Evolutionary conservation across 371 early-diverging fungal species (phyloP).

Genomic region (Apophysomyces trapeziformis): DNA sequence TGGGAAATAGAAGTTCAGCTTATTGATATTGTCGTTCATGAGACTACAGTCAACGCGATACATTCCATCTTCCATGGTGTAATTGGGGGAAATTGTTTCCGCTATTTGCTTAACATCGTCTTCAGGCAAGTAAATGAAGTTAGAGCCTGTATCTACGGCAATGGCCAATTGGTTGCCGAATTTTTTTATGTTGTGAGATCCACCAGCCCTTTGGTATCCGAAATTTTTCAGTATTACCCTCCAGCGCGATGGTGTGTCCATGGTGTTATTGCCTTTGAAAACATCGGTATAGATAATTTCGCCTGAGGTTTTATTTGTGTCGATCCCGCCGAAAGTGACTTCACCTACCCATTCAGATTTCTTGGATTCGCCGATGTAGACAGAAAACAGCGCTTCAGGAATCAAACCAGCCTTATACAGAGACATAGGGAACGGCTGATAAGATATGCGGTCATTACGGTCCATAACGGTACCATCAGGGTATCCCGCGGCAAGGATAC

Average conservation of each 20-base stretch:
- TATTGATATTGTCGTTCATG: constrained; percentile 6
- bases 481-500: constrained; percentile 33
- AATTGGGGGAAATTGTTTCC: constrained; percentile 20
- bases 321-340: constrained; percentile 50
- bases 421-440: constrained; percentile 25
- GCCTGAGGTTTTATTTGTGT: constrained; percentile 35
- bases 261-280: neutral
- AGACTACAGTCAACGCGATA: constrained; percentile 33
- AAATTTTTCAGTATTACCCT: constrained; percentile 24
- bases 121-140: constrained; percentile 45
- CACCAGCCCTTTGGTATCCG: constrained; percentile 18
- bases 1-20: no score
- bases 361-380: constrained; percentile 25
- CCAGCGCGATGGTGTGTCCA: constrained; percentile 27
- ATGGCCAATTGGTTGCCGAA: constrained; percentile 26
- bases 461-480: constrained; percentile 22
- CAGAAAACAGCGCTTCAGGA: constrained; percentile 26
- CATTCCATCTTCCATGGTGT: constrained; percentile 11
- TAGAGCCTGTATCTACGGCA: constrained; percentile 50
- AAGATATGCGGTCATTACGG: constrained; percentile 18
- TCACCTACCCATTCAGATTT: constrained; percentile 40
- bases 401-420: constrained; percentile 27
- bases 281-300: constrained; percentile 35
- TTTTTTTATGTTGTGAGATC: constrained; percentile 9
- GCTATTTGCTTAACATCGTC: constrained; percentile 33